These are phyloP conservation scores for Sporodiniella umbellata DNA, from an alignment of 371 early-diverging fungal genomes.

Conservation along the genomic window DNA sequence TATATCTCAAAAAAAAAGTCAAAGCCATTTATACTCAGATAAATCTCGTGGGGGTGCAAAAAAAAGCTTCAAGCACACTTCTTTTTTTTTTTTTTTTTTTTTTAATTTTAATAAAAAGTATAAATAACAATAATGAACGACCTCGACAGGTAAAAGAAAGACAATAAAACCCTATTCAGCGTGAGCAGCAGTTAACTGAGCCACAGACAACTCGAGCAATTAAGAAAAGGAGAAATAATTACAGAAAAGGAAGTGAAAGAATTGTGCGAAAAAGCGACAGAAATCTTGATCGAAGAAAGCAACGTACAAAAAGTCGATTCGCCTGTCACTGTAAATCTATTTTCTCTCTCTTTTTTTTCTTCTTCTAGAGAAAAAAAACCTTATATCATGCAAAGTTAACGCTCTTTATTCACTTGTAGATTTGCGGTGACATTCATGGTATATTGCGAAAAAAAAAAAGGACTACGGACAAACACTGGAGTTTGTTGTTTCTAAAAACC, in stretches of 20 bases:
- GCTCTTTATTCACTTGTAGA: slow-evolving; percentile 40
- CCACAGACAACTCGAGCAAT: slow-evolving; percentile 85
- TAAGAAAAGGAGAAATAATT: slow-evolving; percentile 88
- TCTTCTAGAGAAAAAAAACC: too few species aligned
- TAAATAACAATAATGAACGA: slow-evolving; percentile 8
- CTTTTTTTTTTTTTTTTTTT: neutral
- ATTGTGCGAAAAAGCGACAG: slow-evolving; percentile 90
- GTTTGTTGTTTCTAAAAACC: too few species aligned
- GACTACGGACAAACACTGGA: too few species aligned
- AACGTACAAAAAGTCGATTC: slow-evolving; percentile 96
- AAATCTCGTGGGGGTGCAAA: too few species aligned
- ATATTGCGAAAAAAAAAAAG: neutral
- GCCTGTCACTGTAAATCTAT: slow-evolving; percentile 88
- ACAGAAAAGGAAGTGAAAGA: slow-evolving; percentile 91
- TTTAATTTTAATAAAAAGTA: neutral
- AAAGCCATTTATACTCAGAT: too few species aligned
- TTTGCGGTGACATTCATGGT: slow-evolving; percentile 99
- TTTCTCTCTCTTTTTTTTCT: neutral
- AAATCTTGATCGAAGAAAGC: slow-evolving; percentile 93
- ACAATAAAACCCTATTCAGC: too few species aligned
- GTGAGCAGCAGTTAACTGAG: too few species aligned
- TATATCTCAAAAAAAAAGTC: too few species aligned
- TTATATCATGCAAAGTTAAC: too few species aligned
- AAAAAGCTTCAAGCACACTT: too few species aligned
- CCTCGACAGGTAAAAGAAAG: slow-evolving; percentile 19